Evolutionary conservation across 768 basidiomycete genomes (phyloP), one percentile per base, ranked within the genome.

Genomic region (Mycena olivaceomarginata): DNA sequence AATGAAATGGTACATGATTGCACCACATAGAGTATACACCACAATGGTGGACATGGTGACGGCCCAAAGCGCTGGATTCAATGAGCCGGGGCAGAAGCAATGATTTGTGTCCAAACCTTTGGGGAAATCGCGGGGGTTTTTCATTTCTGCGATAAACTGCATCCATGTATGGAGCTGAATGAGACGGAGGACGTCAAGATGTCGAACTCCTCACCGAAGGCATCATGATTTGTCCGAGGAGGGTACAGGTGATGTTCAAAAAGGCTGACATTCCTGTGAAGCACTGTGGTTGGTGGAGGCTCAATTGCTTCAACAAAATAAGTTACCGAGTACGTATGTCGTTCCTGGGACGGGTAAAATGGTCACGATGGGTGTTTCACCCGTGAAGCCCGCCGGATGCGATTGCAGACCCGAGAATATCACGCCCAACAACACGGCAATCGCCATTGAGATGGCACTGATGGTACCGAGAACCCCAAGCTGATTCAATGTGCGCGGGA

Each of bases 91-190:
- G 6, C 53, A 40, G 57, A 2, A 51, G 40, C 16, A 20, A 51
- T 43, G 12, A 51, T 51, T 43, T 12, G 41, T 8, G 25, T 41
- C 5, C 25, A 68, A 77, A 53, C 86, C 86, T 83, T 88, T 88
- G 0, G 88, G 87, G 78, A 89, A 89, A 69, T 89, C 88, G 71
- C 84, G 87, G 1, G 89, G 88, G 41, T 89, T 85, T 79, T 87
- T 85, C 88, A 89, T 89, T 76, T 89, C 88, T 7, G 88, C 87
- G 72, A 88, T 89, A 76, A 89, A 88, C 83, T 84, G 39, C n/a
- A 53, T 5, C 48, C 48, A 51, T 51, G 48, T 12, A 51, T 51
- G 48, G 45, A 13, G 2, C 9, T 12, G 37, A 63, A 46, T 72
- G 31, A 51, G 40, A 18, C 59, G 39, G 48, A 39, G 22, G 37